A percentile compares a stretch with the other conserved stretches of the same genome.
Conservation (phyloP, 371 early-diverging fungal species). For the Apophysomyces sp. region DNA sequence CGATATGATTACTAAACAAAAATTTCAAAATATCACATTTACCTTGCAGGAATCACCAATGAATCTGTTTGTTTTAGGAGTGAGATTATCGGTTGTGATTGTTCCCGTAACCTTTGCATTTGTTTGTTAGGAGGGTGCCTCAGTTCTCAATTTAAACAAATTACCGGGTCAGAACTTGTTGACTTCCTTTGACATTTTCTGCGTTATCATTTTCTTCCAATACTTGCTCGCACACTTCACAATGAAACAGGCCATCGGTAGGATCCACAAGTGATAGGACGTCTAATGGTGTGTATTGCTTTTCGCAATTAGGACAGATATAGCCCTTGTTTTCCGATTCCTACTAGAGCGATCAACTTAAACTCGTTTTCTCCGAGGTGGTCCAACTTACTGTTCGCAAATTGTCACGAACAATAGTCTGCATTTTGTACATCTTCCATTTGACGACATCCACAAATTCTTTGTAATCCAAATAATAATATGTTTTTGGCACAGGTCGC, state of each 20-base stretch:
- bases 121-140: background rate
- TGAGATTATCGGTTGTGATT: conserved; percentile 79
- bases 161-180: conserved; percentile 31
- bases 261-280: conserved; percentile 53
- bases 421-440: conserved; percentile 88
- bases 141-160: background rate
- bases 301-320: conserved; percentile 62
- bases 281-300: conserved; percentile 58
- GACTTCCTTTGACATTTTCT: conserved; percentile 56
- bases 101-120: conserved; percentile 66
- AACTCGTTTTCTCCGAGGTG: background rate
- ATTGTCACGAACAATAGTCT: conserved; percentile 65
- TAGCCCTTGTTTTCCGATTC: conserved; percentile 77
- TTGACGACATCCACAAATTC: conserved; percentile 92
- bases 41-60: conserved; percentile 65
- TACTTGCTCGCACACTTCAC: conserved; percentile 60
- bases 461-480: conserved; percentile 90
- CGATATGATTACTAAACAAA: background rate
- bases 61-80: conserved; percentile 83
- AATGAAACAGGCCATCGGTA: conserved; percentile 52
- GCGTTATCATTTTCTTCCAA: conserved; percentile 68
- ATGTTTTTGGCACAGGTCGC: conserved; percentile 66
- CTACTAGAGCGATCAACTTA: conserved; percentile 9
- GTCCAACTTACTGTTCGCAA: conserved; percentile 60
- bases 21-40: background rate